These are phyloP conservation scores for Anisodus acutangulus DNA, from an alignment of 257 asterid species.

Conservation along the genomic window DNA sequence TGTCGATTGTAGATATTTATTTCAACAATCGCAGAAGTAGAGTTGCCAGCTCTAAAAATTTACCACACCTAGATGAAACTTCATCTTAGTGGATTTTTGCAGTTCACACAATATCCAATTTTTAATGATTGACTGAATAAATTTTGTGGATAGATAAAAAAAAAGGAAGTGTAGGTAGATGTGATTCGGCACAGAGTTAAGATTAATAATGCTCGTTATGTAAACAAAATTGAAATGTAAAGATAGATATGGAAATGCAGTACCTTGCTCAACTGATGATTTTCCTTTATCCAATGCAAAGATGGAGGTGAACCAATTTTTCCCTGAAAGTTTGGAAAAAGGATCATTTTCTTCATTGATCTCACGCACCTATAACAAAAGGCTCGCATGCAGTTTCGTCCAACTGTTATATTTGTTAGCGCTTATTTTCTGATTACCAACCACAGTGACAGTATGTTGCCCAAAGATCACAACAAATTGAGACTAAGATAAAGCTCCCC, in stretches of 20 bases:
- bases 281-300: slow-evolving; percentile 53
- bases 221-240: neutral
- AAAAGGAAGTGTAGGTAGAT: neutral
- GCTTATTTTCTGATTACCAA: slow-evolving; percentile 13
- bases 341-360: neutral
- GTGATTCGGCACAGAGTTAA: neutral
- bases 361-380: neutral
- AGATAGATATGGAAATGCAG: slow-evolving; percentile 21
- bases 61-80: no score
- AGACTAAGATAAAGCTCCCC: neutral
- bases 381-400: neutral
- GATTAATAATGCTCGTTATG: neutral
- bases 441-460: neutral
- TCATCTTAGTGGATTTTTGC: neutral
- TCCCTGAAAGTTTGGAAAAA: slow-evolving; percentile 51
- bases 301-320: slow-evolving; percentile 63
- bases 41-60: neutral
- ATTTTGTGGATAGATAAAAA: neutral
- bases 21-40: neutral
- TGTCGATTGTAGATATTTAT: neutral
- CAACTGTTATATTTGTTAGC: neutral
- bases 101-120: neutral
- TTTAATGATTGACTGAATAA: neutral
- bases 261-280: slow-evolving; percentile 60
- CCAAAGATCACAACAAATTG: neutral